A percentile compares a stretch with the other conserved stretches of the same genome.
These are phyloP conservation scores for Ceratobasidium sp. DNA, from an alignment of 1,284 basidiomycete genomes.

Conservation along the genomic window DNA sequence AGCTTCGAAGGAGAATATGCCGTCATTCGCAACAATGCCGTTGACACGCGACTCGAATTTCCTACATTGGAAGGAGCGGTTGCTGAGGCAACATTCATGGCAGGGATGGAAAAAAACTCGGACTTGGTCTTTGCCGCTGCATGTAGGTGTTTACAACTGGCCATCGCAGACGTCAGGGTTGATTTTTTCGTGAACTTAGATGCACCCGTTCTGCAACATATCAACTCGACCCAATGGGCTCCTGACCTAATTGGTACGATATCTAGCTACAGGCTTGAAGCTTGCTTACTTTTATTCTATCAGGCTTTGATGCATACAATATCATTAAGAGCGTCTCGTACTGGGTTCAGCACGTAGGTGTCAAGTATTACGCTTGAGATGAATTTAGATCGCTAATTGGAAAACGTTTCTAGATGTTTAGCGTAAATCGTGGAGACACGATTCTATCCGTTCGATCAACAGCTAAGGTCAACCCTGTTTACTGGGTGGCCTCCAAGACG, in stretches of 20 bases:
- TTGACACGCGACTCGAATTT: conserved; percentile 59
- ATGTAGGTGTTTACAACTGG: conserved; percentile 69
- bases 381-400: not conserved
- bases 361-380: not conserved
- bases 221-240: conserved; percentile 52
- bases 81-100: conserved; percentile 76
- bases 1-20: conserved; percentile 74
- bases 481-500: conserved; percentile 66
- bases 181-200: conserved; percentile 59
- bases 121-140: conserved; percentile 68
- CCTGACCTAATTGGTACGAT: conserved; percentile 63
- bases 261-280: not conserved
- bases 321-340: conserved; percentile 62
- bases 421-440: conserved; percentile 64
- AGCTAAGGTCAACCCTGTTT: conserved; percentile 55
- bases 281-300: not conserved
- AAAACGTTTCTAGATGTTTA: conserved; percentile 60
- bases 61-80: conserved; percentile 51
- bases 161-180: conserved; percentile 55
- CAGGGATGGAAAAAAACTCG: conserved; percentile 66
- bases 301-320: conserved; percentile 53
- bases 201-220: conserved; percentile 45
- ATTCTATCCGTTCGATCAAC: conserved; percentile 71
- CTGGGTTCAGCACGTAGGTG: conserved; percentile 65
- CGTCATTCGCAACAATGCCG: conserved; percentile 66